Conservation (phyloP, 1,284 basidiomycete genomes). For the Gastroboletus turbinatus region DNA sequence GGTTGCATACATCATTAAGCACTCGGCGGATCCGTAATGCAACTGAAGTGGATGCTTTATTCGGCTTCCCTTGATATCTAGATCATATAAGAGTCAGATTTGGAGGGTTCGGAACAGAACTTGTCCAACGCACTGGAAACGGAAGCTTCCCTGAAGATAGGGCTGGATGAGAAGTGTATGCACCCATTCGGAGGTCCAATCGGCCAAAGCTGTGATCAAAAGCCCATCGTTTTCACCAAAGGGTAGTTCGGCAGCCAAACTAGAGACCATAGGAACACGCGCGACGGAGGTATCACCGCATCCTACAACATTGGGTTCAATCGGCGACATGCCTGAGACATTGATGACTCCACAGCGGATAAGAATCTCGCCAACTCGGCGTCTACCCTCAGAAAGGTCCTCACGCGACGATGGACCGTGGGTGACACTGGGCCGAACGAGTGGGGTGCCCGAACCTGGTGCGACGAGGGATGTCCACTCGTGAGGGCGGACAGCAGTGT, state of each 20-base stretch:
- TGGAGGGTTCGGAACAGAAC: neutral
- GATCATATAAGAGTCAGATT: constrained; percentile 1
- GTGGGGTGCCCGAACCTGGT: neutral
- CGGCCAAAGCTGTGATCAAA: constrained; percentile 20
- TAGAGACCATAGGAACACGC: neutral
- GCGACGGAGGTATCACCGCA: neutral
- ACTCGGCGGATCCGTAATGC: constrained; percentile 23
- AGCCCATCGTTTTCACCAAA: constrained; percentile 5
- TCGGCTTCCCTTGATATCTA: constrained; percentile 21
- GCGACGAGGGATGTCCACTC: constrained; percentile 2
- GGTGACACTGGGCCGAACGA: neutral
- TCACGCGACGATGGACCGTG: neutral
- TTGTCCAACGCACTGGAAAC: constrained; percentile 25
- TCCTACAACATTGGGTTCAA: neutral
- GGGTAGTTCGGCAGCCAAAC: neutral
- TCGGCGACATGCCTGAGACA: constrained; percentile 1
- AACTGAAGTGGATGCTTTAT: constrained; percentile 3
- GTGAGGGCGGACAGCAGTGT: neutral
- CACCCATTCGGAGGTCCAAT: constrained; percentile 33
- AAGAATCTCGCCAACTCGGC: constrained; percentile 26
- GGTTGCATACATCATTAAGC: constrained; percentile 24
- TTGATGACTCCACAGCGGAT: constrained; percentile 24
- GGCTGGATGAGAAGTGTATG: constrained; percentile 26
- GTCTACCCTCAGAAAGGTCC: constrained; percentile 21
- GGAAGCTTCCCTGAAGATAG: constrained; percentile 17